Conservation (phyloP, 805 yeast species). For the Pichia sporocuriosa region DNA sequence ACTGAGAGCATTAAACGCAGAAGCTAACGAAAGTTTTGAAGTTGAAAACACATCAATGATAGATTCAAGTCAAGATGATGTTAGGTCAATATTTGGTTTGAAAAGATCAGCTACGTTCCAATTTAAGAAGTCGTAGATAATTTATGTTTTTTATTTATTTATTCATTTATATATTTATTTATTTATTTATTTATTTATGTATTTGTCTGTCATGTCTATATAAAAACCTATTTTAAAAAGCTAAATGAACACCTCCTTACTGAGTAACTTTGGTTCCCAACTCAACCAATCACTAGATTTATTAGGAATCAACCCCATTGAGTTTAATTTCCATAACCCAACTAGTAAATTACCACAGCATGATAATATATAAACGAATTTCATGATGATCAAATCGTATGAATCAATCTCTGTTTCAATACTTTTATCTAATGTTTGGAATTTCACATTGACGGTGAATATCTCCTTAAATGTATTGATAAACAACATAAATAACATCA, state of each 20-base stretch:
- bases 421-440: slow-evolving; percentile 27
- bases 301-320: slow-evolving; percentile 89
- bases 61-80: slow-evolving; percentile 13
- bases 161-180: no score
- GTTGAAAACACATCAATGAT: slow-evolving; percentile 4
- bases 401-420: slow-evolving; percentile 10
- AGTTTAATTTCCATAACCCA: slow-evolving; percentile 78
- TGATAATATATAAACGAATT: slow-evolving; percentile 27
- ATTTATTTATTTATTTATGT: neutral
- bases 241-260: slow-evolving; percentile 16
- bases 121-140: slow-evolving; percentile 6
- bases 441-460: slow-evolving; percentile 46
- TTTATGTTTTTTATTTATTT: neutral
- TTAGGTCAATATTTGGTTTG: slow-evolving; percentile 24
- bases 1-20: slow-evolving; percentile 20
- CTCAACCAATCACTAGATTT: slow-evolving; percentile 86
- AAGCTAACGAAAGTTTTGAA: neutral
- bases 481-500: slow-evolving; percentile 81
- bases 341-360: slow-evolving; percentile 54
- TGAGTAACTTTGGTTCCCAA: slow-evolving; percentile 52
- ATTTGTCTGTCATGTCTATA: neutral
- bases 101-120: slow-evolving; percentile 18
- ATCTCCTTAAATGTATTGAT: slow-evolving; percentile 74
- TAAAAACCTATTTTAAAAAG: neutral
- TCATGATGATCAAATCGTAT: slow-evolving; percentile 22